Evolutionary conservation across 306 rosid genomes (phyloP), one percentile per base, ranked within the genome.

Genomic region (Lablab purpureus): DNA sequence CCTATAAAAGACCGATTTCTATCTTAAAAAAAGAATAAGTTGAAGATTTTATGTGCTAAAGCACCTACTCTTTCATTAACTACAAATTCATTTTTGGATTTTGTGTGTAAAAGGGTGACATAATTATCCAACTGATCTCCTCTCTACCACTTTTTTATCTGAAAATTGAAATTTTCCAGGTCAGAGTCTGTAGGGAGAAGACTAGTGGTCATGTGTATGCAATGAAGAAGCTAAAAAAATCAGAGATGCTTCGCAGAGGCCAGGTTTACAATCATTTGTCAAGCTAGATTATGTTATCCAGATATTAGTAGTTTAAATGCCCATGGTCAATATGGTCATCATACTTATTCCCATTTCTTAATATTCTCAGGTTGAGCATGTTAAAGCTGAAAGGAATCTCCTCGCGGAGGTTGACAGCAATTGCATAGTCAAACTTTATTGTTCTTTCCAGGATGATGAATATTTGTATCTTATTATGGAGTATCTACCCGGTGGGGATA

Each of bases 331-430:
- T 69, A 28, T 72, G 67, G 56, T 74, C 74, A 60, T 78, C 72
- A 55, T 41, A 72, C 52, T 73, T 64, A 74, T 80, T 74, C 58
- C 25, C 73, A 21, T 52, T 80, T 21, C 28, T 74, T 51, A 22
- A 12, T 67, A 10, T 58, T 73, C 72, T 83, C 80, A 96, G 99
- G 98, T 96, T 40, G 99, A 94, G 85, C 99, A 96, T 75, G 99
- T 96, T 74, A 96, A 79, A 88, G 94, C 99, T 7, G 99, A 96
- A 90, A 91, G 99, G 82, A 96, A 96, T 87, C 85, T 96, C 76
- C 99, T 96, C 71, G 99, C 99, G 4, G 99, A 96, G 88, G 99
- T 96, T 80, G 99, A 96, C 86, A 93, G 93, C 84, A 96, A 90
- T 79, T 96, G 97, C 88, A 96, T 96, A 13, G 99, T 96, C 79